Base-by-base conservation (phyloP, 2,329 filamentous ascomycete species). In the Neodidymelliopsis sp. region DNA sequence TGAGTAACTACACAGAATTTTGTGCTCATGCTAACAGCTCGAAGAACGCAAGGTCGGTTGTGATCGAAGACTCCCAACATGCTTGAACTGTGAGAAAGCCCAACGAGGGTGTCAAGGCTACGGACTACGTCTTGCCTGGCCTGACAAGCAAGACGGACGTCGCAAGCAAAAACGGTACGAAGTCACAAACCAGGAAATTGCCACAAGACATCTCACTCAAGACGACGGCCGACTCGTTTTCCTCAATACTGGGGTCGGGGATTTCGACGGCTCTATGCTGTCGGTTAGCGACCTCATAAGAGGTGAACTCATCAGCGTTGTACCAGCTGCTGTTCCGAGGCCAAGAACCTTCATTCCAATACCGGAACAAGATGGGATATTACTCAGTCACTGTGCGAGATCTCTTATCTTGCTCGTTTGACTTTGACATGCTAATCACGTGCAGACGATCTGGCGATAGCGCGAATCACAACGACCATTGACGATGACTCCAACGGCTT, bases 41-140 rank as follows among this genome's bases (percentile, higher is more conserved):
- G 33, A 19, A 79, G 77, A 72, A 52, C 75, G 77, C 46, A 79
- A 79, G 59, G 75, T 79, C 49, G 76, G 77, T 33, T 79, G 78
- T 53, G 78, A 80, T 60, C 72, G 73, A 41, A 63, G 66, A 11
- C 63, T 74, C 18, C 77, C 78, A 3, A 55, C 60, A 16, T 80
- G 78, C 63, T 66, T 71, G 35, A 79, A 78, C 57, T 80, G 78
- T 54, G 63, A 66, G 11, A 69, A 73, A 16, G 74, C 76, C 2
- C 70, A 71, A 13, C 70, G 77, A 50, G 46, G 66, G 49, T 80
- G 77, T 56, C 49, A 73, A 43, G 77, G 77, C 30, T 80, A 79
- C 53, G 75, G 72, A 4, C 61, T 79, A 28, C 76, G 77, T 29
- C 73, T 80, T 4, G 69, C 74, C 5, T 80, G 77, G 78, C 77